phyloP scores from a whole-genome alignment of 495 filamentous ascomycete genomes.

The Lasiosphaeriaceae sp. region DNA sequence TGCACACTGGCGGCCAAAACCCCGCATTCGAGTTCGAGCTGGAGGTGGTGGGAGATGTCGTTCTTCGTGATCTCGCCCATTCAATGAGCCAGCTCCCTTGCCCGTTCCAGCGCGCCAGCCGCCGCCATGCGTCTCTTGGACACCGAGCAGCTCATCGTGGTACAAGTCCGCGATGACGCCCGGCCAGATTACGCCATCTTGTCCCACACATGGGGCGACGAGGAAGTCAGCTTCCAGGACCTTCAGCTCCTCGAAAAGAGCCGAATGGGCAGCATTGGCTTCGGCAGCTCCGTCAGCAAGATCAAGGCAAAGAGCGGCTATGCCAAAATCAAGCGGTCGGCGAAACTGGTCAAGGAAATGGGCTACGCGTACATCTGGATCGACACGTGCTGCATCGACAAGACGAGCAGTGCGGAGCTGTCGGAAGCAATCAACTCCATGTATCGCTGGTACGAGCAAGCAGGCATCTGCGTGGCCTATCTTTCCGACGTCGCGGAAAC shows the following conservation, averaged over 20 bases:
- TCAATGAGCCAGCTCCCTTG: no score
- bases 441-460: constrained; percentile 4
- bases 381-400: constrained; percentile 13
- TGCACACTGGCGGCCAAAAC: no score
- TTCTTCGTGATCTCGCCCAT: no score
- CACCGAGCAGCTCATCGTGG: no score
- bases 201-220: constrained; percentile 20
- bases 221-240: constrained; percentile 12
- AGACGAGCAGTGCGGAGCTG: background rate
- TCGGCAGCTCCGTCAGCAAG: background rate
- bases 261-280: background rate
- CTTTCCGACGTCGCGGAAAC: constrained; percentile 16
- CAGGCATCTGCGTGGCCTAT: background rate
- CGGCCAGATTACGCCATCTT: constrained; percentile 7
- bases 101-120: no score
- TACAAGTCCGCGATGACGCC: no score
- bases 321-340: background rate
- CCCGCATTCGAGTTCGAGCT: no score
- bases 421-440: background rate
- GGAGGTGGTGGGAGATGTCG: no score
- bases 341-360: background rate
- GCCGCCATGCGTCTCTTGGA: no score
- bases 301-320: background rate
- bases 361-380: constrained; percentile 1
- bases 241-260: background rate